Conservation (phyloP, 2,329 filamentous ascomycete species). For the Fusarium sp. region DNA sequence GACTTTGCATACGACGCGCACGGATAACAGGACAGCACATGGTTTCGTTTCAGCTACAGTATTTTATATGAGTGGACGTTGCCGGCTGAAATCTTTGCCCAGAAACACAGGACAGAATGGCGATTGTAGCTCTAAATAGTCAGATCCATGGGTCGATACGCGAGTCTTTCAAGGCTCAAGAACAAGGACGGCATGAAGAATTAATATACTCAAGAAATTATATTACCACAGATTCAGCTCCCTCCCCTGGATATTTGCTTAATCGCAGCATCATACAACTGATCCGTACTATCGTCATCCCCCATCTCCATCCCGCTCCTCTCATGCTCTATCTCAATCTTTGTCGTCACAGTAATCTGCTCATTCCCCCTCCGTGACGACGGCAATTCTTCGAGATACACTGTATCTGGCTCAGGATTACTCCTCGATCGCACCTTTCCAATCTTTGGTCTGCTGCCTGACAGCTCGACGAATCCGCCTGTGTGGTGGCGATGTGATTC, state of each 20-base stretch:
- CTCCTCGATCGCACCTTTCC: background rate
- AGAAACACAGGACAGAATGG: background rate
- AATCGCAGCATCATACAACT: slow-evolving; percentile 14
- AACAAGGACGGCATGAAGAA: background rate
- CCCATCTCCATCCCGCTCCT: background rate
- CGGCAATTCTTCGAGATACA: slow-evolving; percentile 7
- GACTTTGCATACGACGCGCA: background rate
- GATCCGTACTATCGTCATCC: slow-evolving; percentile 12
- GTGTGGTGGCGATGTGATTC: background rate
- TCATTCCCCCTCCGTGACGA: background rate
- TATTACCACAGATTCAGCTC: background rate
- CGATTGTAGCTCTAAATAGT: background rate
- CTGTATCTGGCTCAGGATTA: background rate
- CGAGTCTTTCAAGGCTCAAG: background rate
- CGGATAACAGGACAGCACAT: background rate
- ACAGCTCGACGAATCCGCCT: slow-evolving; percentile 2
- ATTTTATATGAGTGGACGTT: background rate
- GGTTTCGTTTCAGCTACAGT: background rate
- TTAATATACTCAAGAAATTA: background rate
- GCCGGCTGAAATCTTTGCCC: background rate
- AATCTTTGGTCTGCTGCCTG: background rate
- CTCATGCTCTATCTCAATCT: slow-evolving; percentile 4
- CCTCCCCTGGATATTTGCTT: slow-evolving; percentile 25
- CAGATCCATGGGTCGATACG: background rate
- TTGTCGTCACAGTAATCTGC: background rate